Conservation (phyloP, 2,329 filamentous ascomycete genomes). For the Sporothrix pallida region DNA sequence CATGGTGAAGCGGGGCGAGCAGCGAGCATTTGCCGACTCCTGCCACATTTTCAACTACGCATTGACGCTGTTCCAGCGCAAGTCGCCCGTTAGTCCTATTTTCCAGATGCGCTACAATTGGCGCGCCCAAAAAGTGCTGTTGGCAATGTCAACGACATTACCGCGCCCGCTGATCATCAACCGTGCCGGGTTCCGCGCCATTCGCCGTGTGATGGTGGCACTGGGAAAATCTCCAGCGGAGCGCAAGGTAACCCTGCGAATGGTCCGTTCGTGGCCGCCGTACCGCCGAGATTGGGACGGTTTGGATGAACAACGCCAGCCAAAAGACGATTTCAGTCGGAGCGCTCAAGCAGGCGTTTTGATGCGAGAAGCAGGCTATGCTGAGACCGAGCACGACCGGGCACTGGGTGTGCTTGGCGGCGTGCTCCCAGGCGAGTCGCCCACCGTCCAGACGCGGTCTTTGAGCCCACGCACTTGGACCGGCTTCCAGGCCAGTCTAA, state of each 20-base stretch:
- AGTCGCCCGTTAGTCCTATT: constrained; percentile 44
- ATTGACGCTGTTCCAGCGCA: constrained; percentile 47
- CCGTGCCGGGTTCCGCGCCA: constrained; percentile 58
- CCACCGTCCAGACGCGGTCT: constrained; percentile 62
- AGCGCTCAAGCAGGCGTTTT: constrained; percentile 59
- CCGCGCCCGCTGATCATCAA: constrained; percentile 58
- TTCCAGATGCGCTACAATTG: constrained; percentile 57
- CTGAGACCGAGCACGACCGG: constrained; percentile 53
- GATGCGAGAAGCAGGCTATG: constrained; percentile 63
- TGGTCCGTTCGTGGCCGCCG: constrained; percentile 64
- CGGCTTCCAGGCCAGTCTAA: constrained; percentile 43
- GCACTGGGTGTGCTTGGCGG: constrained; percentile 61
- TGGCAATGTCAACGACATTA: constrained; percentile 58
- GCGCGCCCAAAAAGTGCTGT: constrained; percentile 61
- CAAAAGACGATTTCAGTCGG: constrained; percentile 60
- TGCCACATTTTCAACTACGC: constrained; percentile 51
- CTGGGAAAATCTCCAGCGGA: constrained; percentile 60
- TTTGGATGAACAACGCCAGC: constrained; percentile 60
- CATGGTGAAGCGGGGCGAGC: constrained; percentile 32
- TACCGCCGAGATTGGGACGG: constrained; percentile 64
- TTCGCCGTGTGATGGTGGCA: constrained; percentile 60
- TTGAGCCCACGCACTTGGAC: constrained; percentile 46
- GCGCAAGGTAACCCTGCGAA: constrained; percentile 53
- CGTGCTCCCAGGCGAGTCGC: constrained; percentile 54
- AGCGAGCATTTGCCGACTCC: constrained; percentile 40